These are phyloP conservation scores for Calonectria fujianensis DNA, from an alignment of 2,329 filamentous ascomycete genomes.

Conservation along the genomic window DNA sequence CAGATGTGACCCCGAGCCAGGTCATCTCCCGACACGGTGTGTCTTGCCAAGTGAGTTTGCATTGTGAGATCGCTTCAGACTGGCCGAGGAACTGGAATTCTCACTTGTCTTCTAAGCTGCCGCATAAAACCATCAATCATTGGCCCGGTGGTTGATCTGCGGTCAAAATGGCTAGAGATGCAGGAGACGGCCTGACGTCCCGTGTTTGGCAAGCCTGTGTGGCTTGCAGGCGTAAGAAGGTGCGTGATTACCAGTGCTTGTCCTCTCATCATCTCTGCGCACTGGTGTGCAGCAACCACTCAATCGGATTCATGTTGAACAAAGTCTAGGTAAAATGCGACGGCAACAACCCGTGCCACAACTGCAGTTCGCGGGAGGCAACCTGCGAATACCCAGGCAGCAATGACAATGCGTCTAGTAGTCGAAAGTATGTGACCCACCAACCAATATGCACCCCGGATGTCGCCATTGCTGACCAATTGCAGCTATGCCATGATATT, in stretches of 20 bases:
- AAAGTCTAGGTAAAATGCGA: slow-evolving; percentile 36
- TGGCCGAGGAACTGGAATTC: no score
- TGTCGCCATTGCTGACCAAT: slow-evolving; percentile 2
- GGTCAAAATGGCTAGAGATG: slow-evolving; percentile 5
- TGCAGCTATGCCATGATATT: slow-evolving; percentile 33
- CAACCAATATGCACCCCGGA: background rate
- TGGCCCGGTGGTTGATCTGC: background rate
- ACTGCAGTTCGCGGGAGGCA: slow-evolving; percentile 35
- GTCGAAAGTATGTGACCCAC: slow-evolving; percentile 29
- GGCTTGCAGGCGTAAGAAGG: slow-evolving; percentile 32
- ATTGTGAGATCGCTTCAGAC: background rate
- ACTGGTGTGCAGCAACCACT: no score
- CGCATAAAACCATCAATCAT: background rate
- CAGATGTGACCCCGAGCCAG: slow-evolving; percentile 15
- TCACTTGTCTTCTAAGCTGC: background rate
- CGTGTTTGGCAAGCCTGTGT: slow-evolving; percentile 33
- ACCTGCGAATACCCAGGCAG: slow-evolving; percentile 38
- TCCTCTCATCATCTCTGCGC: background rate
- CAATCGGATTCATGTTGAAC: background rate
- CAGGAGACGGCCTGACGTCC: slow-evolving; percentile 1
- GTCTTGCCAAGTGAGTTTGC: background rate
- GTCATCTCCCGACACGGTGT: background rate
- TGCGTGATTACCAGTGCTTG: background rate
- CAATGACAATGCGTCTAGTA: slow-evolving; percentile 40
- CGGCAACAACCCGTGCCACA: slow-evolving; percentile 38